Percentiles rank a stretch among this genome's conserved stretches.
phyloP scores from a whole-genome alignment of 2,329 filamentous ascomycete genomes.

The Hymenoscyphus repandus region DNA sequence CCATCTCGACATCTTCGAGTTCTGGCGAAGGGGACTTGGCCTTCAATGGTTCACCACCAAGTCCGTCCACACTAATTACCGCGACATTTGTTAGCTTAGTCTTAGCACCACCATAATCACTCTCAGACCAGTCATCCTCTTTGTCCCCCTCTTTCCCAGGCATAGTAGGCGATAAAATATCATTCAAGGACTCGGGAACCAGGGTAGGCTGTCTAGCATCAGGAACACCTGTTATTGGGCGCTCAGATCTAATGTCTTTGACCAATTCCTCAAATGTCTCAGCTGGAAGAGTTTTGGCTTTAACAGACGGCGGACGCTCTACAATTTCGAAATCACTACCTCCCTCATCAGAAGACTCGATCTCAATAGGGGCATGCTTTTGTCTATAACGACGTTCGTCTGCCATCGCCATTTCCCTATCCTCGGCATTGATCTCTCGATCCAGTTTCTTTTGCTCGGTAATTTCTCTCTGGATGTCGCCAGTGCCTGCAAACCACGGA shows the following conservation, averaged over 20 bases:
- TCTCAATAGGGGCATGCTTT: constrained; percentile 51
- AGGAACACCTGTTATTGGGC: constrained; percentile 23
- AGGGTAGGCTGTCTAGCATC: constrained; percentile 18
- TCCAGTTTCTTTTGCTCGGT: constrained; percentile 54
- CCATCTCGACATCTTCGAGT: constrained; percentile 45
- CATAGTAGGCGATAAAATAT: neutral
- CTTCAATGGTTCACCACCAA: constrained; percentile 10
- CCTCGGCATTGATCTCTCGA: constrained; percentile 58
- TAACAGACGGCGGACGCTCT: constrained; percentile 38
- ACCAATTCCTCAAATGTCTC: constrained; percentile 23
- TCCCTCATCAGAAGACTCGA: constrained; percentile 54
- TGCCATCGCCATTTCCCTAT: constrained; percentile 51
- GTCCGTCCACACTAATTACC: constrained; percentile 1
- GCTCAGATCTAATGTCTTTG: constrained; percentile 29
- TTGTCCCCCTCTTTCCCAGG: constrained; percentile 25
- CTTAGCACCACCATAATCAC: constrained; percentile 36
- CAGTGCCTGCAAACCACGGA: constrained; percentile 64
- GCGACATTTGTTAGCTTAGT: constrained; percentile 6
- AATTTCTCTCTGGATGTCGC: constrained; percentile 61
- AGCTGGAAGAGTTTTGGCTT: neutral
- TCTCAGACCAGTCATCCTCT: constrained; percentile 48
- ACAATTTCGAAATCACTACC: constrained; percentile 51
- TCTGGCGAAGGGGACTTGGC: constrained; percentile 39
- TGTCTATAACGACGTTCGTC: constrained; percentile 45
- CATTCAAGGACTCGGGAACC: neutral